phyloP scores from a whole-genome alignment of 2,329 filamentous ascomycete species.

The Paecilomyces niveus region DNA sequence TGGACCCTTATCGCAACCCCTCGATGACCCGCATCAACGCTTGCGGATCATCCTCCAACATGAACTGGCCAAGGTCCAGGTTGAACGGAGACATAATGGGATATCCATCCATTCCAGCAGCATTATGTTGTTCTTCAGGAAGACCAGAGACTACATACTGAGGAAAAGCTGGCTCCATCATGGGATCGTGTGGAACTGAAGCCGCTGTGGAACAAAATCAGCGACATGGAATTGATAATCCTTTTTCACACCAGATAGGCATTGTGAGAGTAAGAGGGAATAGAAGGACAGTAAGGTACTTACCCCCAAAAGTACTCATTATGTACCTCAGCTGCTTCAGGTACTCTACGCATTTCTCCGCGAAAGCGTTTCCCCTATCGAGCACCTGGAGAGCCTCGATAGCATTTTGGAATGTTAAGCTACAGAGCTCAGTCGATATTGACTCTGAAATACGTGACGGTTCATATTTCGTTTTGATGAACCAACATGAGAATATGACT shows the following conservation, averaged over 20 bases:
- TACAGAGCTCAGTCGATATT: conserved; percentile 6
- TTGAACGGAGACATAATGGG: background rate
- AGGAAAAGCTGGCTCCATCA: background rate
- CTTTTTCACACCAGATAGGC: too few species aligned
- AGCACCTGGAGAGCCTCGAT: conserved; percentile 15
- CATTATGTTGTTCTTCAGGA: background rate
- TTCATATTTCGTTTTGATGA: conserved; percentile 2
- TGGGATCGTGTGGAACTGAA: background rate
- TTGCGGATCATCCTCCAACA: background rate
- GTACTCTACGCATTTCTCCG: conserved; percentile 22
- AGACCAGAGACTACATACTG: background rate
- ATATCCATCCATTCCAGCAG: background rate
- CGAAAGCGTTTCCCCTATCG: conserved; percentile 21
- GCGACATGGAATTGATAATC: background rate
- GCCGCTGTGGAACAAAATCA: background rate
- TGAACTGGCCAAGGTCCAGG: background rate
- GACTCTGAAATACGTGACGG: conserved; percentile 2
- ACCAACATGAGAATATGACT: conserved; percentile 19
- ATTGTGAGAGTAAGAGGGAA: too few species aligned
- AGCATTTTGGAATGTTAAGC: conserved; percentile 8
- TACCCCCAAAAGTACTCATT: background rate
- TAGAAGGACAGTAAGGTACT: background rate
- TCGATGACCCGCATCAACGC: background rate
- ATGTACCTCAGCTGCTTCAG: conserved; percentile 5
- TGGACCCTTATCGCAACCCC: background rate